phyloP scores from a whole-genome alignment of 768 basidiomycete species.

The Rhizopogon sp. region DNA sequence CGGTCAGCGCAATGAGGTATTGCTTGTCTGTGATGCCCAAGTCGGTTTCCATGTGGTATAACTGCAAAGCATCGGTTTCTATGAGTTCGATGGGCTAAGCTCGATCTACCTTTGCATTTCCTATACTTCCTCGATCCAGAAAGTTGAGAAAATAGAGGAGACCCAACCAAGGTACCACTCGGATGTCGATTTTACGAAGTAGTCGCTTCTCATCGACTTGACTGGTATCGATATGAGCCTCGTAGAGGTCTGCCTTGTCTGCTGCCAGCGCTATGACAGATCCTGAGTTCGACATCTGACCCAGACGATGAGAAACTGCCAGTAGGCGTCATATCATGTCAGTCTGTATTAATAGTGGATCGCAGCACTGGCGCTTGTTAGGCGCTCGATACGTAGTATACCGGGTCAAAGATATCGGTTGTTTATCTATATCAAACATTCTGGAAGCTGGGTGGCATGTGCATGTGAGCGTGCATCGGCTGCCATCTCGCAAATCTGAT shows the following conservation, averaged over 20 bases:
- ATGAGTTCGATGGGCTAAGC: not conserved
- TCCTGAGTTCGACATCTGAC: not conserved
- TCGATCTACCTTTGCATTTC: slow-evolving; percentile 60
- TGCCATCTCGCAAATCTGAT: not conserved
- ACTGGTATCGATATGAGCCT: slow-evolving; percentile 48
- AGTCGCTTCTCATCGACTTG: slow-evolving; percentile 50
- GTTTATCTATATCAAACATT: no score
- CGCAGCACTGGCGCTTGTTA: no score
- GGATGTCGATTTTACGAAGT: slow-evolving; percentile 55
- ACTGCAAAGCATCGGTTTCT: slow-evolving; percentile 25
- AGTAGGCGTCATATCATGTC: no score
- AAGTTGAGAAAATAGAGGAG: slow-evolving; percentile 74
- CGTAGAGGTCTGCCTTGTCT: slow-evolving; percentile 27
- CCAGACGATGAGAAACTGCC: not conserved
- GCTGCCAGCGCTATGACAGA: not conserved
- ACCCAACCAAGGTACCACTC: slow-evolving; percentile 72
- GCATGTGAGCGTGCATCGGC: not conserved
- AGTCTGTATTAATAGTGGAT: not conserved
- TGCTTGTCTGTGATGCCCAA: slow-evolving; percentile 57
- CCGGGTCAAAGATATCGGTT: no score
- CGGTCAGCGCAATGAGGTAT: slow-evolving; percentile 62
- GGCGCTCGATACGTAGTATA: not conserved
- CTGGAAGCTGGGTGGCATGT: not conserved
- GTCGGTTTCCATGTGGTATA: slow-evolving; percentile 55
- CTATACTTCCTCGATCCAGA: slow-evolving; percentile 58